Conservation (phyloP, 352 stramenopile species). For the Globisporangium nodosum region DNA sequence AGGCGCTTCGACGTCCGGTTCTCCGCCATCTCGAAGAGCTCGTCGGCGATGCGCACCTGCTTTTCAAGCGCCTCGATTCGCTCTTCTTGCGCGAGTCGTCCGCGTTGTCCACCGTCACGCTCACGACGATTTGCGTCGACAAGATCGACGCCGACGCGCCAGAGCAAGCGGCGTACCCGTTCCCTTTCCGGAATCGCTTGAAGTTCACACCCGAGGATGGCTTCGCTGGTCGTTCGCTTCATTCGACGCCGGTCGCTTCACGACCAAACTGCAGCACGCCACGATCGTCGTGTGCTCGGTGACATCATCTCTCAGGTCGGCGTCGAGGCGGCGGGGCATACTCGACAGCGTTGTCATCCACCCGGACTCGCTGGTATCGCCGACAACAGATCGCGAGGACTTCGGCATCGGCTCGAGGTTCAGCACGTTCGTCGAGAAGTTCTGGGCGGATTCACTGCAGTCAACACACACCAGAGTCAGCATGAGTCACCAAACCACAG, state of each 20-base stretch:
- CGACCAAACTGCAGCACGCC: conserved; percentile 43
- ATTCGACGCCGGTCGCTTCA: conserved; percentile 24
- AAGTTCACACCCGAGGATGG: conserved; percentile 62
- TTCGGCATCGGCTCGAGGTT: conserved; percentile 8
- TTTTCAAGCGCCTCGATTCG: conserved; percentile 64
- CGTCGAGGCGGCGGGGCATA: conserved; percentile 1
- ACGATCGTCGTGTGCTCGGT: conserved; percentile 36
- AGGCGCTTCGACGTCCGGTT: conserved; percentile 38
- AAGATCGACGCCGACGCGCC: too few relatives aligned
- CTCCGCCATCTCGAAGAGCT: conserved; percentile 79
- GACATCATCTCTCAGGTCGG: conserved; percentile 18
- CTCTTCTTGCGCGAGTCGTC: conserved; percentile 50
- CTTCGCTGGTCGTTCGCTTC: not conserved
- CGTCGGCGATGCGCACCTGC: conserved; percentile 80
- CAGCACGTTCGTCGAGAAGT: conserved; percentile 10
- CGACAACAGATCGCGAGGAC: not conserved
- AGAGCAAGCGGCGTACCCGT: conserved; percentile 24
- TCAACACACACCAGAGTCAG: not conserved
- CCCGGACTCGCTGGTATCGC: not conserved
- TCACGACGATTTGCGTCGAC: conserved; percentile 51
- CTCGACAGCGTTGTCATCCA: conserved; percentile 29
- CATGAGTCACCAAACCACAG: too few relatives aligned
- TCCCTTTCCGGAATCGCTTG: conserved; percentile 85
- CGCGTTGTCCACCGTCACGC: conserved; percentile 55
- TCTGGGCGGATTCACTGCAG: not conserved